Evolutionary conservation across 805 yeast species (phyloP).

Genomic region (Candida sphagnicola): DNA sequence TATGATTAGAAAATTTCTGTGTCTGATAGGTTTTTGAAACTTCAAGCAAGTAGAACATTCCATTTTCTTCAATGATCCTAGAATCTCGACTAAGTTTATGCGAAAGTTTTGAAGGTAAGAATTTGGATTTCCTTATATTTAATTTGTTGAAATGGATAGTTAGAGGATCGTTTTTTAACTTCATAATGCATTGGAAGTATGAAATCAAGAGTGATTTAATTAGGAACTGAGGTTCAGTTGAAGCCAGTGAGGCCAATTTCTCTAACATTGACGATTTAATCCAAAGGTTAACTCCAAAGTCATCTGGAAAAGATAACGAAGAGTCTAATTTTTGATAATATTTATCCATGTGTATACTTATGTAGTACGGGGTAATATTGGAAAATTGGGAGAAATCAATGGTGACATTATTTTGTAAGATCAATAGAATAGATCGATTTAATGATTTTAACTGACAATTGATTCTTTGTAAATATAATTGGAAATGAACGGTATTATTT

Average conservation of each 20-base stretch:
- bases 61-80: not conserved
- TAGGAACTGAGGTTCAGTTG: not conserved
- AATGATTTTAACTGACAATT: conserved; percentile 6
- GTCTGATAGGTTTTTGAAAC: not conserved
- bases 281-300: conserved; percentile 8
- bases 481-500: conserved; percentile 9
- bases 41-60: not conserved
- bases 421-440: conserved; percentile 6
- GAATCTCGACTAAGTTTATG: not conserved
- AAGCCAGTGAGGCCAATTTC: not conserved
- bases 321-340: conserved; percentile 1
- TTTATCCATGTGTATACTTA: conserved; percentile 6
- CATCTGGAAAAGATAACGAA: conserved; percentile 3
- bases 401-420: conserved; percentile 6
- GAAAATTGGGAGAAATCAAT: conserved; percentile 3
- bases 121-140: conserved; percentile 2
- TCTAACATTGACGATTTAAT: conserved; percentile 4
- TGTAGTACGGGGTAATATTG: conserved; percentile 7
- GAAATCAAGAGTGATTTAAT: not conserved
- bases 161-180: conserved; percentile 5
- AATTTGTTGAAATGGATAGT: conserved; percentile 5
- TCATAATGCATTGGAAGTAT: conserved; percentile 1
- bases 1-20: conserved; percentile 3
- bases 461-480: conserved; percentile 6
- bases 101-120: not conserved